Evolutionary conservation across 495 filamentous ascomycete genomes (phyloP).

Genomic region (Penicillium longicatenatum): DNA sequence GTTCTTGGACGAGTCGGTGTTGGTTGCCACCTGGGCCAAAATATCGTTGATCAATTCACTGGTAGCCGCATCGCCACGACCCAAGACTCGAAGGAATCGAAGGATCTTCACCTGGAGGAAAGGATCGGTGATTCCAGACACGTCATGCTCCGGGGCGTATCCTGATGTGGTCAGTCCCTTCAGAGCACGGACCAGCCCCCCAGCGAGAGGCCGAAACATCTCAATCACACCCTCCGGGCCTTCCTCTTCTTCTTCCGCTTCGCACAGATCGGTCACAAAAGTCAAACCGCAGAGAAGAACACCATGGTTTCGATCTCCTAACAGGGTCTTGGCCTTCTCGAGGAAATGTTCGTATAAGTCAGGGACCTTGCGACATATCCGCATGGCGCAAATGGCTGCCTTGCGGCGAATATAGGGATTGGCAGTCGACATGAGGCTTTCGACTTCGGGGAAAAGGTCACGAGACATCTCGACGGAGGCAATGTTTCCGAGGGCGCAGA

Average conservation of each 20-base stretch:
- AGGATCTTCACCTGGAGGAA: constrained; percentile 97
- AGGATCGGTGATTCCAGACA: constrained; percentile 97
- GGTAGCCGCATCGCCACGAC: constrained; percentile 81
- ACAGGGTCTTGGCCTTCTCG: constrained; percentile 86
- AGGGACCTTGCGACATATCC: constrained; percentile 96
- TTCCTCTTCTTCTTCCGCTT: constrained; percentile 85
- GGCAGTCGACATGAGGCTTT: constrained; percentile 82
- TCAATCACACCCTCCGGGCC: constrained; percentile 84
- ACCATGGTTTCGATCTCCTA: constrained; percentile 92
- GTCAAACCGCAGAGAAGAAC: constrained; percentile 92
- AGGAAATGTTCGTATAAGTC: constrained; percentile 96
- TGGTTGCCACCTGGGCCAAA: constrained; percentile 95
- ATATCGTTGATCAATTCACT: constrained; percentile 99
- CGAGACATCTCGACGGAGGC: constrained; percentile 98
- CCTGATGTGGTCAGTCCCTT: constrained; percentile 92
- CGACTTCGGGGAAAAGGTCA: constrained; percentile 94
- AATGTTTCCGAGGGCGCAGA: constrained; percentile 96
- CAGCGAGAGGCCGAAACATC: constrained; percentile 80
- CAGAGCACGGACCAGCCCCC: constrained; percentile 79
- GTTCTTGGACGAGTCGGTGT: constrained; percentile 97
- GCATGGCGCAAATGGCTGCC: constrained; percentile 99
- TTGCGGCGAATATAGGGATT: constrained; percentile 98
- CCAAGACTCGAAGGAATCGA: constrained; percentile 79
- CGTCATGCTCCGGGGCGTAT: constrained; percentile 97
- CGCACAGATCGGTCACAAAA: constrained; percentile 87